These are phyloP conservation scores for Fusarium zealandicum DNA, from an alignment of 2,329 filamentous ascomycete genomes.

Conservation along the genomic window DNA sequence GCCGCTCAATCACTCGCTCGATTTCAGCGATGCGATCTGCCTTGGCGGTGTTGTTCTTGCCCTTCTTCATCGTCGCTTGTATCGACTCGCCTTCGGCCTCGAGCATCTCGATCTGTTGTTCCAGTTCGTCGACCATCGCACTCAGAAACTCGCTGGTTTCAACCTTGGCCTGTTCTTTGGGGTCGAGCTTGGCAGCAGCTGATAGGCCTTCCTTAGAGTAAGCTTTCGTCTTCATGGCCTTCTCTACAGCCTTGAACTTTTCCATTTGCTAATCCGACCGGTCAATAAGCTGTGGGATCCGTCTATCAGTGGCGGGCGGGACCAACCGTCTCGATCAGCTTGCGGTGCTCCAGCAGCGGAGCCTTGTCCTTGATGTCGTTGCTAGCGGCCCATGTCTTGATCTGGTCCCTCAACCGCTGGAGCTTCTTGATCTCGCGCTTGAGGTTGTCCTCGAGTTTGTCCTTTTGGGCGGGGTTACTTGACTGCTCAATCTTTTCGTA, in stretches of 20 bases:
- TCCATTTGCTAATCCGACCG: slow-evolving; percentile 83
- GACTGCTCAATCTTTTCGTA: slow-evolving; percentile 98
- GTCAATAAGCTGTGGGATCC: slow-evolving; percentile 27
- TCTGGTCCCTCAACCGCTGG: slow-evolving; percentile 94
- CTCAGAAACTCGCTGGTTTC: slow-evolving; percentile 88
- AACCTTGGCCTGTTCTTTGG: slow-evolving; percentile 94
- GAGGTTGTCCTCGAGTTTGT: slow-evolving; percentile 96
- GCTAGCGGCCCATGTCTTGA: slow-evolving; percentile 98
- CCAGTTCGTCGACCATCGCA: slow-evolving; percentile 88
- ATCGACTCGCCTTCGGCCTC: slow-evolving; percentile 90
- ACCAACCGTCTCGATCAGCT: slow-evolving; percentile 94
- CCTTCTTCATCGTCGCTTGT: slow-evolving; percentile 91
- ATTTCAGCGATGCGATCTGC: slow-evolving; percentile 89
- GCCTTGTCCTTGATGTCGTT: slow-evolving; percentile 99
- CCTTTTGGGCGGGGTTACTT: slow-evolving; percentile 92
- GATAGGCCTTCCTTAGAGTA: slow-evolving; percentile 98
- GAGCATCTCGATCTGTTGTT: slow-evolving; percentile 89
- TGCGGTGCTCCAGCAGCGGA: slow-evolving; percentile 90
- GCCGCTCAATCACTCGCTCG: slow-evolving; percentile 82
- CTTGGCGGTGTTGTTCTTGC: slow-evolving; percentile 85
- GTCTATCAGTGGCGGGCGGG: slow-evolving; percentile 24
- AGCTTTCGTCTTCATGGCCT: slow-evolving; percentile 99
- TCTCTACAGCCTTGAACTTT: slow-evolving; percentile 99
- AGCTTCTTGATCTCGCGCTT: slow-evolving; percentile 99
- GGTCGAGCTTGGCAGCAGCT: slow-evolving; percentile 90